Percentiles rank a stretch among this genome's conserved stretches.
phyloP scores from a whole-genome alignment of 2,329 filamentous ascomycete genomes.

The Aspergillus caelatus region DNA sequence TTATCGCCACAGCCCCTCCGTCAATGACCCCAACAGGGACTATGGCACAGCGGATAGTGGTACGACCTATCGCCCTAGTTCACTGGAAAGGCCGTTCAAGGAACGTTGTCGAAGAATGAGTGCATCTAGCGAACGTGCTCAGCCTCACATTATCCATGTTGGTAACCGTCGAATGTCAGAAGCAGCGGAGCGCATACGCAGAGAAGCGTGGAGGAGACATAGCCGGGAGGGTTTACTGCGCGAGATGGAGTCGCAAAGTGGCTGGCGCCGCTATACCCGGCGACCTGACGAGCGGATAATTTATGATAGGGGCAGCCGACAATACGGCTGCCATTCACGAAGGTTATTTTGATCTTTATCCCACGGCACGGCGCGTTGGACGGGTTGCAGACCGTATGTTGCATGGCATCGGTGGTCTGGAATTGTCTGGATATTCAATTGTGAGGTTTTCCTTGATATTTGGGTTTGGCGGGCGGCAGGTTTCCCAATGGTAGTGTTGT shows the following conservation, averaged over 20 bases:
- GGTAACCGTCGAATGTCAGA: slow-evolving; percentile 25
- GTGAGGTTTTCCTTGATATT: neutral
- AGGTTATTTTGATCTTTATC: neutral
- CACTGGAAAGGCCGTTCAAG: neutral
- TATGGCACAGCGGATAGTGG: neutral
- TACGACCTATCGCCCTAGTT: neutral
- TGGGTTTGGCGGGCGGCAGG: neutral
- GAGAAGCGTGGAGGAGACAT: slow-evolving; percentile 17
- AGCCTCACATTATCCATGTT: slow-evolving; percentile 30
- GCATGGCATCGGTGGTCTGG: neutral
- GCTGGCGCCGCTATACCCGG: slow-evolving; percentile 7
- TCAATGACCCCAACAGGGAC: neutral
- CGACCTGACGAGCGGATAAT: slow-evolving; percentile 10
- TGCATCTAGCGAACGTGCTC: slow-evolving; percentile 2
- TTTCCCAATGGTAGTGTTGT: neutral
- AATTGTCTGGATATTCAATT: neutral
- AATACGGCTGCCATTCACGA: neutral
- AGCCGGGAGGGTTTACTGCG: slow-evolving; percentile 11
- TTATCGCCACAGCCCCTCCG: neutral
- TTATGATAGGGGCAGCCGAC: neutral
- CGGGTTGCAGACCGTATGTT: neutral
- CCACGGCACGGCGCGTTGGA: neutral
- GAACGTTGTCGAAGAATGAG: neutral
- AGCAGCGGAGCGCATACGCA: slow-evolving; percentile 22
- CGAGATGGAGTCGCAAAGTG: slow-evolving; percentile 10